Conservation (phyloP, 768 basidiomycete species). For the Mycena olivaceomarginata region DNA sequence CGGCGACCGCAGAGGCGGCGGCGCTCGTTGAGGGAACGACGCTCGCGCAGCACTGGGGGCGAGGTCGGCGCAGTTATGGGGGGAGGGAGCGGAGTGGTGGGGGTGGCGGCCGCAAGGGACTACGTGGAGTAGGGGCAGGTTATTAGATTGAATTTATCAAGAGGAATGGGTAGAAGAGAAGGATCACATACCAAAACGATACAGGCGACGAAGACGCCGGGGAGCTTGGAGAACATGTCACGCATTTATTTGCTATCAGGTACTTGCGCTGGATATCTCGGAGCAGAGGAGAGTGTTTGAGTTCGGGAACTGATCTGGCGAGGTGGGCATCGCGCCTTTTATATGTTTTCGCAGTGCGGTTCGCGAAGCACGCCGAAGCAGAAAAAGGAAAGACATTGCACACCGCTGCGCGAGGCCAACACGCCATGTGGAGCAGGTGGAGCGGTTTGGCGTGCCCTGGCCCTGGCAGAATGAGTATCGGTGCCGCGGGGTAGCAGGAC, state of each 20-base stretch:
- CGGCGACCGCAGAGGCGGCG: conserved; percentile 2
- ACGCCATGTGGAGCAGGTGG: background rate
- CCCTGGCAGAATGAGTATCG: background rate
- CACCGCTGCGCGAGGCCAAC: background rate
- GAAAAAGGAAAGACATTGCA: background rate
- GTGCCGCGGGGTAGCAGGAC: background rate
- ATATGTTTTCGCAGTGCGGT: background rate
- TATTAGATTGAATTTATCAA: background rate
- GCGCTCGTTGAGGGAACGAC: background rate
- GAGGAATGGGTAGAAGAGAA: background rate
- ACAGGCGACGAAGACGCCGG: background rate
- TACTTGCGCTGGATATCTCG: background rate
- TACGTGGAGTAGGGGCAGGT: background rate
- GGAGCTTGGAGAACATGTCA: conserved; percentile 6
- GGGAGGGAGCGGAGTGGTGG: background rate
- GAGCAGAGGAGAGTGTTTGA: background rate
- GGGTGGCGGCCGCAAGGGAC: conserved; percentile 19
- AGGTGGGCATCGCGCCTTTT: background rate
- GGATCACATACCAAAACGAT: background rate
- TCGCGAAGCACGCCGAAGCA: background rate
- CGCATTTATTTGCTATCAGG: background rate
- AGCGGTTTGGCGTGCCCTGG: background rate
- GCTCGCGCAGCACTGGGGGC: background rate
- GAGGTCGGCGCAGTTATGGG: background rate
- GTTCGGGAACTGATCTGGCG: background rate